Conservation (phyloP, 768 basidiomycete genomes). For the Antrodiella citrinella region DNA sequence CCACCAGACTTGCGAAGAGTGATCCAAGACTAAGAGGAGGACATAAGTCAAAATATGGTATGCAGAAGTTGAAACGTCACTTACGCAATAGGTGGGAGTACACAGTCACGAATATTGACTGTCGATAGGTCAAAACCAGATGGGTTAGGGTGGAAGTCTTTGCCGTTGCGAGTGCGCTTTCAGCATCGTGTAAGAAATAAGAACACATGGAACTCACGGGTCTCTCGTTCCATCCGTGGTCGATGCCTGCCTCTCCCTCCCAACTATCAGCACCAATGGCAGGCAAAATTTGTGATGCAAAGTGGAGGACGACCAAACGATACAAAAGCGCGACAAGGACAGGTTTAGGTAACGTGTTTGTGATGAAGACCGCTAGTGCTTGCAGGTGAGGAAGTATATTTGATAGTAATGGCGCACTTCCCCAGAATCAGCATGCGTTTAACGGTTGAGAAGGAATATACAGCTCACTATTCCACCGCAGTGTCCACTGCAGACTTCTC, state of each 20-base stretch:
- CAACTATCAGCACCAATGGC: constrained; percentile 78
- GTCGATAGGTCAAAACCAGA: constrained; percentile 73
- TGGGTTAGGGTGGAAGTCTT: constrained; percentile 74
- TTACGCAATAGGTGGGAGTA: constrained; percentile 80
- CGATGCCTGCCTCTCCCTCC: constrained; percentile 36
- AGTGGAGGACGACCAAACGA: constrained; percentile 71
- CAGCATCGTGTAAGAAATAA: background rate
- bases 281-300: constrained; percentile 76
- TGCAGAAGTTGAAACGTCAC: constrained; percentile 21
- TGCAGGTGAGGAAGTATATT: constrained; percentile 80
- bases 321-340: constrained; percentile 74
- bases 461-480: constrained; percentile 67
- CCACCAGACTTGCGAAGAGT: constrained; percentile 92
- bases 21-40: constrained; percentile 58
- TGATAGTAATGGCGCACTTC: constrained; percentile 63
- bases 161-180: constrained; percentile 7
- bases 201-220: constrained; percentile 40
- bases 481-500: constrained; percentile 65
- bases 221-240: constrained; percentile 63
- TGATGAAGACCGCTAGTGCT: constrained; percentile 71
- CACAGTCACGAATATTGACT: constrained; percentile 77
- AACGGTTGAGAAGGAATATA: background rate
- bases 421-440: constrained; percentile 4
- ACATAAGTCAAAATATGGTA: background rate
- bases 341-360: constrained; percentile 80